Percentiles rank a stretch among this genome's conserved stretches.
Evolutionary conservation across 2,329 filamentous ascomycete species (phyloP).

Genomic region (Lasiodiplodia gonubiensis): DNA sequence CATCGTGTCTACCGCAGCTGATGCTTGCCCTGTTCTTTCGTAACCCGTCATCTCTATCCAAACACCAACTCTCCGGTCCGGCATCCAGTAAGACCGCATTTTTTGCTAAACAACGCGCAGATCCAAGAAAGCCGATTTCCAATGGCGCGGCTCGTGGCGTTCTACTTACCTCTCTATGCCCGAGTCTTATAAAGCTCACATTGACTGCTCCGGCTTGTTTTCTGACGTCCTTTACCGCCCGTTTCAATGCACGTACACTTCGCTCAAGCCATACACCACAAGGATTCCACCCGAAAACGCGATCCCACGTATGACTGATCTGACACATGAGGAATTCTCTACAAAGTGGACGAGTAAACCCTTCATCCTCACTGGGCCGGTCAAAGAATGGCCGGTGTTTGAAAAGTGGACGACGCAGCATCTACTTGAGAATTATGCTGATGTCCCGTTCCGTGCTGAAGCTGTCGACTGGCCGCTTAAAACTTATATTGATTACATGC

Average conservation of each 20-base stretch:
- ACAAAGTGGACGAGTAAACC: constrained; percentile 77
- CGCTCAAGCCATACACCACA: constrained; percentile 68
- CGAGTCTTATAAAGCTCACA: constrained; percentile 57
- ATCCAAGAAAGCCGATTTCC: constrained; percentile 54
- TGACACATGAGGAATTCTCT: constrained; percentile 76
- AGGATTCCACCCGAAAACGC: constrained; percentile 76
- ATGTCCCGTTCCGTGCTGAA: constrained; percentile 82
- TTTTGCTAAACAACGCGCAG: constrained; percentile 37
- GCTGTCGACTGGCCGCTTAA: constrained; percentile 88
- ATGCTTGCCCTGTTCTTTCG: background rate
- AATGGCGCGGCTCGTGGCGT: constrained; percentile 86
- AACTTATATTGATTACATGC: constrained; percentile 85
- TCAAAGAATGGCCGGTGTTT: constrained; percentile 81
- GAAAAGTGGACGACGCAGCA: constrained; percentile 73
- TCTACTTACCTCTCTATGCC: constrained; percentile 72
- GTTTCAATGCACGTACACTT: constrained; percentile 83
- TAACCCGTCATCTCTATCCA: background rate
- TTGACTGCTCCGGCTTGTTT: constrained; percentile 80
- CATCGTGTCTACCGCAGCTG: background rate
- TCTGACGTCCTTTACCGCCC: constrained; percentile 90
- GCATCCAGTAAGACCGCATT: background rate
- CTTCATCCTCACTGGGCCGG: constrained; percentile 83
- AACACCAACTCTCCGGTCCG: background rate
- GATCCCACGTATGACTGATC: constrained; percentile 71
- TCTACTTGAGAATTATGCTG: constrained; percentile 67